Percentiles rank a stretch among this genome's conserved stretches.
Evolutionary conservation across 495 filamentous ascomycete genomes (phyloP).

Genomic region (Talaromyces nanjingensis): DNA sequence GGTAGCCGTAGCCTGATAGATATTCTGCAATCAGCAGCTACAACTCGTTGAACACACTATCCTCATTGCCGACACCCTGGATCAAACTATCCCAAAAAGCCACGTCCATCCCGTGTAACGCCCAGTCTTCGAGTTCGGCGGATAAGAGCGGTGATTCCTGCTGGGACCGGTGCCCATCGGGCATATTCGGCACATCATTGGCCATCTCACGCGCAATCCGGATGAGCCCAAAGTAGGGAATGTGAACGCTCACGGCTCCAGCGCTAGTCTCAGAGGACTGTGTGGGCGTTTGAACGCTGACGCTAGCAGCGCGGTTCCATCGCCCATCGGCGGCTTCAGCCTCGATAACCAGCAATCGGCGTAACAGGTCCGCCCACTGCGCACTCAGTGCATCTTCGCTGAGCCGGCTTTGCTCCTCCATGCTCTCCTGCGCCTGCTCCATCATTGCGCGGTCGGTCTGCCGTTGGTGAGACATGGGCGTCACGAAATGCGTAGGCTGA

Average conservation of each 20-base stretch:
- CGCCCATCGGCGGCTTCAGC: slow-evolving; percentile 17
- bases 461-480: slow-evolving; percentile 22
- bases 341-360: slow-evolving; percentile 26
- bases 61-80: too few species aligned
- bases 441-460: slow-evolving; percentile 37
- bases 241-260: slow-evolving; percentile 17
- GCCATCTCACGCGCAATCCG: slow-evolving; percentile 13
- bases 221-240: slow-evolving; percentile 30
- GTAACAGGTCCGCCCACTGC: slow-evolving; percentile 25
- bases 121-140: too few species aligned
- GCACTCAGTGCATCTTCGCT: slow-evolving; percentile 27
- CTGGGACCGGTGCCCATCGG: too few species aligned
- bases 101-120: too few species aligned
- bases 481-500: too few species aligned
- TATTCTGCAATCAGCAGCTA: too few species aligned
- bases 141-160: too few species aligned
- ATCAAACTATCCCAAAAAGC: too few species aligned
- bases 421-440: slow-evolving; percentile 33
- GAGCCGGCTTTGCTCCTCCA: slow-evolving; percentile 21
- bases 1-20: too few species aligned
- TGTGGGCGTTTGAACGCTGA: slow-evolving; percentile 11
- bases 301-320: slow-evolving; percentile 4
- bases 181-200: too few species aligned
- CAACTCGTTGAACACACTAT: too few species aligned
- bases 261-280: slow-evolving; percentile 10